Base-by-base conservation (phyloP, 768 basidiomycete species). In the Paxillus rubicundulus region DNA sequence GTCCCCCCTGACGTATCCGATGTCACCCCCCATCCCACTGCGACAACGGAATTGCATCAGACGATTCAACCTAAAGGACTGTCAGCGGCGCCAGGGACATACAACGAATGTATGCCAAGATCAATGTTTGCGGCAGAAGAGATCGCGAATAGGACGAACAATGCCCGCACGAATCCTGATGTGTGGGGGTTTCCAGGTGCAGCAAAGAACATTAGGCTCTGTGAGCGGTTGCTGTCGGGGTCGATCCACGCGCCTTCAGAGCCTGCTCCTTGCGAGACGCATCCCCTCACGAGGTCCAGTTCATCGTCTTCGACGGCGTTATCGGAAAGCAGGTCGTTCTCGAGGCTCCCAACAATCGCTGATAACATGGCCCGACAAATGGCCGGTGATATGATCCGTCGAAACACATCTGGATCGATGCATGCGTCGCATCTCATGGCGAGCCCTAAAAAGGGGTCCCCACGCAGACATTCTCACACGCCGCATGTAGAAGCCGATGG, bases 211-310 rank as follows among this genome's bases (percentile, higher is more conserved):
- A 39, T 28, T n/a, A 14, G 50, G 24, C 17, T 30, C 2, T n/a
- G 27, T 7, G 50, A 53, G 33, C 57, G 57, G 5, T 52, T 47
- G 2, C 45, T 57, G 10, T 49, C 42, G 17, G 32, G 44, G 1
- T 65, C 62, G 9, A 59, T 62, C 1, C 57, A 62, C 14, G 60
- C 57, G 21, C 57, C 60, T 5, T n/a, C 43, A 14, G 28, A 44
- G 9, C n/a, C 48, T 20, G 49, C 40, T 24, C 21, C 32, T 9
- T 33, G 37, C 41, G 39, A 52, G 33, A 33, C 34, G 12, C 9
- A 39, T 18, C 30, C 16, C 24, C 3, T 8, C 33, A 12, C 4
- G 27, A 30, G 8, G 16, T 38, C 27, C 17, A 13, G 45, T 33
- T 10, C 28, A 17, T 17, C 8, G 9, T 16, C 14, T 39, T 10